A percentile compares a stretch with the other conserved stretches of the same genome.
Evolutionary conservation across 495 filamentous ascomycete species (phyloP).

Genomic region (Durotheca rogersii): DNA sequence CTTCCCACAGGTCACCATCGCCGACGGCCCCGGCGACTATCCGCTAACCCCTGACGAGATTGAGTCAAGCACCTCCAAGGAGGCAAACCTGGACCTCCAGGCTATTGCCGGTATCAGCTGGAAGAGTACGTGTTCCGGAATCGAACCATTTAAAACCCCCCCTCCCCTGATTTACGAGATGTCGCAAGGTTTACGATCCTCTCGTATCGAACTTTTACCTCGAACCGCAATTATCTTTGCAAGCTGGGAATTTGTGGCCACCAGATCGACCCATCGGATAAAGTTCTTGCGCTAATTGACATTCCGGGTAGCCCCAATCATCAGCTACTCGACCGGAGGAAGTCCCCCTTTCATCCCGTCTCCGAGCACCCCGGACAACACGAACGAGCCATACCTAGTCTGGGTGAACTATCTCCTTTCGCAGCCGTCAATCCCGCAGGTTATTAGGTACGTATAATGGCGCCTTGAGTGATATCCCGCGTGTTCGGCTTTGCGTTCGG

Average conservation of each 20-base stretch:
- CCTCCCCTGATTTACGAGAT: no score
- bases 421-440: conserved; percentile 61
- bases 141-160: no score
- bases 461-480: neutral
- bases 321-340: conserved; percentile 47
- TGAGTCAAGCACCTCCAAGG: conserved; percentile 42
- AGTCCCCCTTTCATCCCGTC: conserved; percentile 38
- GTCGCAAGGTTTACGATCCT: no score
- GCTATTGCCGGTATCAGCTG: conserved; percentile 43
- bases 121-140: conserved; percentile 18
- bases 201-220: no score
- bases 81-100: conserved; percentile 79
- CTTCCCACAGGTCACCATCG: conserved; percentile 47
- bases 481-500: no score
- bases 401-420: conserved; percentile 60
- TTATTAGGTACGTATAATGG: conserved; percentile 49
- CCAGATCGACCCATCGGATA: neutral
- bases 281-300: neutral
- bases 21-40: conserved; percentile 37
- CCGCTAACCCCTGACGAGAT: conserved; percentile 27
- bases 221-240: no score
- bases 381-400: conserved; percentile 77
- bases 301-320: conserved; percentile 33
- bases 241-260: no score
- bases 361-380: conserved; percentile 44